Evolutionary conservation across 2,329 filamentous ascomycete genomes (phyloP), one percentile per base, ranked within the genome.

Genomic region (Aspergillaceae sp.): DNA sequence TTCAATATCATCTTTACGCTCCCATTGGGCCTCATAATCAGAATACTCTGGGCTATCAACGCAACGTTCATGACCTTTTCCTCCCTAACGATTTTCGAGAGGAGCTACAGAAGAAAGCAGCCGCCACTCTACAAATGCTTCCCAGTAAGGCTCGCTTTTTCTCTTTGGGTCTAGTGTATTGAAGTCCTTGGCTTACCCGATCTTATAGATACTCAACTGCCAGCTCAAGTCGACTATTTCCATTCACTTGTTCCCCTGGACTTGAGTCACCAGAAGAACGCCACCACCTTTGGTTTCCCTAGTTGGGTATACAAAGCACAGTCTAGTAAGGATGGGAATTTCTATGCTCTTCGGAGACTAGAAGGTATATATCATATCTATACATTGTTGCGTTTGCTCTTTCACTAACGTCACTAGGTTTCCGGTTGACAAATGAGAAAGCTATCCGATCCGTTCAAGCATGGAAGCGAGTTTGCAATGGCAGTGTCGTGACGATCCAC

Each of bases 281-380:
- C 83, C 3, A 77, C 80, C 8, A 80, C 86, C 10, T 96, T 96
- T 66, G 88, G 89, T 29, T 94, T 88, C 59, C 81, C 84, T 4
- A 95, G 85, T 57, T 97, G 90, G 88, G 80, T 95, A 0, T 98
- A 96, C 72, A 97, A 97, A 70, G 91, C 90, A 6, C 83, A 84
- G 27, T 94, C 88, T 5, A 84, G 79, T 65, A 92, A 92, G 62
- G 91, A 91, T 57, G 92, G 90, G 7, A 83, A 86, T 53, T 81
- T 83, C n/a, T 97, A 94, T 67, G 88, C 84, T 47, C 73, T 98
- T 41, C 80, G 92, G 51, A 79, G 92, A 51, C 77, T 98, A 26
- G 89, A 96, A 75, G 86, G 82, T 80, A 65, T 44, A 63, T 32
- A 8, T 9, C 10, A 26, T 36, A 4, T 38, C 7, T n/a, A 32